These are phyloP conservation scores for Penicillium arizonense DNA, from an alignment of 495 filamentous ascomycete species.

Conservation along the genomic window DNA sequence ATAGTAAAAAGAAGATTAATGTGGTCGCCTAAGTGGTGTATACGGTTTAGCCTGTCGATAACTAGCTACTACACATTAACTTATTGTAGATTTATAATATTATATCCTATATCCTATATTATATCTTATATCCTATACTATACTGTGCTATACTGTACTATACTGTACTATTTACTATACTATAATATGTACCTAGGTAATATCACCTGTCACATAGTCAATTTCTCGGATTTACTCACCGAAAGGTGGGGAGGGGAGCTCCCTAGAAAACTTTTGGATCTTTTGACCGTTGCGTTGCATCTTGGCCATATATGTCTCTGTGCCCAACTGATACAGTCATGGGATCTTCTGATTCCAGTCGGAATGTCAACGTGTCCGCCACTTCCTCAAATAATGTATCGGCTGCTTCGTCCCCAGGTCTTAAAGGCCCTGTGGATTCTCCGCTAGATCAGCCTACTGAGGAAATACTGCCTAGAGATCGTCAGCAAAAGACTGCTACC, in stretches of 20 bases:
- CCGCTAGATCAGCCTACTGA: conserved; percentile 8
- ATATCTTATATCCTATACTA: no score
- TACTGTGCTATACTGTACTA: no score
- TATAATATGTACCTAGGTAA: no score
- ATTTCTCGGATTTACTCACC: neutral
- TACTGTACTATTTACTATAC: no score
- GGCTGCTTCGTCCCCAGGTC: conserved; percentile 5
- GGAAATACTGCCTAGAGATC: conserved; percentile 70
- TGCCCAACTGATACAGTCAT: conserved; percentile 14
- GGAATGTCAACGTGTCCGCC: conserved; percentile 22
- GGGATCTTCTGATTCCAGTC: conserved; percentile 21
- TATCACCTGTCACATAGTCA: no score
- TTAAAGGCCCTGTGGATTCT: conserved; percentile 6
- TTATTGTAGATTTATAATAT: no score
- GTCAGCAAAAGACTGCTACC: conserved; percentile 74
- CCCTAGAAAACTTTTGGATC: neutral
- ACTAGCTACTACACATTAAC: no score
- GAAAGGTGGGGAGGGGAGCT: conserved; percentile 1
- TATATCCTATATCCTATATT: no score
- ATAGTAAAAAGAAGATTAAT: no score
- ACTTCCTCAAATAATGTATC: conserved; percentile 8
- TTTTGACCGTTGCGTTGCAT: neutral
- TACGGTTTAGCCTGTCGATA: neutral
- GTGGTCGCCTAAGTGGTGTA: neutral
- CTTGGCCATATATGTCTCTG: neutral